Evolutionary conservation across 2,329 filamentous ascomycete genomes (phyloP).

Genomic region (Aspergillus neotritici): DNA sequence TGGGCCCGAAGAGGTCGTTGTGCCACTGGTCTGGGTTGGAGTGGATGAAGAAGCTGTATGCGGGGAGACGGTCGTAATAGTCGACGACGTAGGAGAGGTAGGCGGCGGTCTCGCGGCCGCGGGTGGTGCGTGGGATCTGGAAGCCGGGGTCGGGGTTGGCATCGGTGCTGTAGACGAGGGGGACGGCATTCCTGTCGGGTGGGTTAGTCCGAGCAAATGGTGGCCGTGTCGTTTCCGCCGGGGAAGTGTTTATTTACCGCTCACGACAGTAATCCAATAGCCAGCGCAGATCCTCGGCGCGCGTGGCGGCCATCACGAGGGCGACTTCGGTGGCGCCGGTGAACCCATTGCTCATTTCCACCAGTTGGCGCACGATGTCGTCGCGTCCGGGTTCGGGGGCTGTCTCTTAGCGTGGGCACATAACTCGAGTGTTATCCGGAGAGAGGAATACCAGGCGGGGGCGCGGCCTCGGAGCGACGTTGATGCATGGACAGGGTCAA

Average conservation of each 20-base stretch:
- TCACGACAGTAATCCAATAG: conserved; percentile 18
- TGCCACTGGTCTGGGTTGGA: conserved; percentile 54
- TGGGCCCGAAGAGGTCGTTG: conserved; percentile 45
- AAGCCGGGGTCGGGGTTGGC: conserved; percentile 16
- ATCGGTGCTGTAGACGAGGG: conserved; percentile 28
- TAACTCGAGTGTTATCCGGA: conserved; percentile 1
- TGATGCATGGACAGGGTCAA: too few species aligned
- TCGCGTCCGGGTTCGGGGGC: conserved; percentile 7
- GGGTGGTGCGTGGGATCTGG: conserved; percentile 21
- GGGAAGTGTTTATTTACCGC: conserved; percentile 11
- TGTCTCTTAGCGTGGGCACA: conserved; percentile 1
- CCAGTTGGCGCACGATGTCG: conserved; percentile 12
- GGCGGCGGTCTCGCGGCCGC: conserved; percentile 59
- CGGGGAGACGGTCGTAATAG: conserved; percentile 55
- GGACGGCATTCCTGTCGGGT: conserved; percentile 11
- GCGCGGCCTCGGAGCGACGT: neutral
- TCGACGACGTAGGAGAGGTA: conserved; percentile 59
- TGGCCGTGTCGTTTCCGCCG: neutral
- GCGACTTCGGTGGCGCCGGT: conserved; percentile 11
- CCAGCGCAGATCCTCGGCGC: conserved; percentile 16
- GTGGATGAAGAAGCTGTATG: conserved; percentile 58
- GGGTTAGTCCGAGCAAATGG: neutral
- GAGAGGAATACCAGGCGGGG: neutral
- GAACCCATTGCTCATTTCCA: conserved; percentile 13
- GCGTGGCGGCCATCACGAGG: conserved; percentile 15